Base-by-base conservation (phyloP, 352 stramenopile species). In the Pythium folliculosum region DNA sequence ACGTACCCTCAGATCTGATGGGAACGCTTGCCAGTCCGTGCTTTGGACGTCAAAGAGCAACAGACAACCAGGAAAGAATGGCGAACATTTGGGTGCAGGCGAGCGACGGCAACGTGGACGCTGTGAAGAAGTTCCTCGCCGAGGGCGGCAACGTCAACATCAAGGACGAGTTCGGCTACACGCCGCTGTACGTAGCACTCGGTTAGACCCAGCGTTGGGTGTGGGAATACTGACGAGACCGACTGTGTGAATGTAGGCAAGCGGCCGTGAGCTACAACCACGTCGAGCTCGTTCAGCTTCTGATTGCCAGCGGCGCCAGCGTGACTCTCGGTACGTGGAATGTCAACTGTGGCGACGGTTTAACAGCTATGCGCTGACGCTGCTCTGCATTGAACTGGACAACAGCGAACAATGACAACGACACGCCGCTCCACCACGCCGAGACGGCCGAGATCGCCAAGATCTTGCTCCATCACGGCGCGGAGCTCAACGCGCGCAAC, bases 181-280 rank as follows among this genome's bases (percentile, higher is more conserved):
- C 73, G 1, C 73, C 73, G 23, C 57, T 80, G 73, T 80, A 52
- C 40, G 69, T 69, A 17, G 0, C 27, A 19, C 7, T 53, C 10
- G 12, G 2, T 23, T 55, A 27, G 37, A 10, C 8, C 22, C 9
- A 2, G 35, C 35, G 12, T 2, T 40, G 4, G 27, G 35, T 40
- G 35, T 40, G 35, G 12, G 35, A 10, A 10, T 12, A 40, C 35
- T 40, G 35, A 40, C 35, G 8, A 40, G 35, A 13, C 35, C 10
- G 8, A 7, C 12, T 40, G 8, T 10, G 35, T 40, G 35, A 14
- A 40, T 7, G 8, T 23, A 78, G 72, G n/a, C 73, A 80, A 67
- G 73, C 73, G 2, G 73, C 73, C 23, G 73, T 80, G 65, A 80
- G 73, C 63, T 80, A 80, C 73, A 77, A 75, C 66, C 73, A 80